phyloP scores from a whole-genome alignment of 1,284 basidiomycete genomes.

The Sphaerobolus stellatus region DNA sequence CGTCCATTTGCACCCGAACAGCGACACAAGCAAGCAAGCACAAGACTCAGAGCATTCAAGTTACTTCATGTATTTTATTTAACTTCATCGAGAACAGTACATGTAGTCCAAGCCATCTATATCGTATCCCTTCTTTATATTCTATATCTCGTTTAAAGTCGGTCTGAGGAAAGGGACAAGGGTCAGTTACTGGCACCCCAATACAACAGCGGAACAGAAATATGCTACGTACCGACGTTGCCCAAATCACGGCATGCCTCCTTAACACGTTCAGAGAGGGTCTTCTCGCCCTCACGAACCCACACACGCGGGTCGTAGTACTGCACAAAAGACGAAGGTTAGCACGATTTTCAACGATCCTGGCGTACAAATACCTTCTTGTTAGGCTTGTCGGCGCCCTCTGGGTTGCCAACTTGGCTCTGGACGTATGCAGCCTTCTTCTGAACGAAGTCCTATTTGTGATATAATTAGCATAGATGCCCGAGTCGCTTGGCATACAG shows the following conservation, averaged over 20 bases:
- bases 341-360: not conserved
- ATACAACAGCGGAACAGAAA: not conserved
- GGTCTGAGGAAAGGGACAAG: too few relatives aligned
- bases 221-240: slow-evolving; percentile 63
- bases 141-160: too few relatives aligned
- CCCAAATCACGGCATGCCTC: slow-evolving; percentile 90
- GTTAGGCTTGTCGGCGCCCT: slow-evolving; percentile 93
- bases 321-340: slow-evolving; percentile 34
- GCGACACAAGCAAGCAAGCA: too few relatives aligned
- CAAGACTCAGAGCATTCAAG: too few relatives aligned
- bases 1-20: too few relatives aligned
- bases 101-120: too few relatives aligned
- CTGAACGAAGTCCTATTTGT: slow-evolving; percentile 70
- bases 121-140: too few relatives aligned
- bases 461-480: not conserved
- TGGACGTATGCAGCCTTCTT: slow-evolving; percentile 85
- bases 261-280: slow-evolving; percentile 83
- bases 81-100: too few relatives aligned
- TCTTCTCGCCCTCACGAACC: slow-evolving; percentile 99
- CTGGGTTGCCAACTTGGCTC: slow-evolving; percentile 92
- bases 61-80: too few relatives aligned
- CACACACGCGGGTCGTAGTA: slow-evolving; percentile 95
- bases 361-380: slow-evolving; percentile 77
- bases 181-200: too few relatives aligned
- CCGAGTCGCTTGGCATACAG: not conserved